Evolutionary conservation across 2,329 filamentous ascomycete species (phyloP), one percentile per base, ranked within the genome.

Genomic region (Stagonosporopsis chrysanthemi): DNA sequence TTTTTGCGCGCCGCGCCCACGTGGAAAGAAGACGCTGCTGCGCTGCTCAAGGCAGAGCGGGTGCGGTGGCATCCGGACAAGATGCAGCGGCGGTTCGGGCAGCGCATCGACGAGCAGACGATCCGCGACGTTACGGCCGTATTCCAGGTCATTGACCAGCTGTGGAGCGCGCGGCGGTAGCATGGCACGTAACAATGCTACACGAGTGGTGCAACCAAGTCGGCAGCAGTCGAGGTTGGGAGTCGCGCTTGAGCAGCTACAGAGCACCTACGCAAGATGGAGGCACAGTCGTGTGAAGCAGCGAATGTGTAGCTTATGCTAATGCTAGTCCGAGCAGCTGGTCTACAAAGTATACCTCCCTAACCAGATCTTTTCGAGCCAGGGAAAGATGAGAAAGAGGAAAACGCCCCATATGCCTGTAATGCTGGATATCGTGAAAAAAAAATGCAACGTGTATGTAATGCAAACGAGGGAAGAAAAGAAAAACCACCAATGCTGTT

Each of bases 11-110:
- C 82, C 69, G 82, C 82, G n/a, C 81, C 81, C 6, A 56, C 60
- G 9, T 72, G 71, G 66, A 65, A 62, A 17, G 64, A 71, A 6
- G 77, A 80, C 55, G 52, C 85, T 19, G 51, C 77, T 14, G 79
- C 82, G 41, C 74, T 84, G 5, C 81, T 98, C 49, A 97, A 96
- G 77, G 80, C 86, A 5, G 95, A 99, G 80, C 86, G 95, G 48
- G 88, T 98, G 17, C 84, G 92, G 15, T 99, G 95, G 95, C 95
- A 99, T 80, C 95, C 95, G 4, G 95, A 99, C 78, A 99, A 98
- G 81, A 90, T 98, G 53, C 92, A 97, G 80, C 95, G 97, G 78
- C 86, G 88, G 50, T 88, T 96, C 58, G 91, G 92, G 3, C 80
- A 86, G 57, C 81, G 82, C 14, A 86, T 96, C 45, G 89, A 93